Evolutionary conservation across 1,284 basidiomycete species (phyloP), one percentile per base, ranked within the genome.

Genomic region (Termitomyces sp.): DNA sequence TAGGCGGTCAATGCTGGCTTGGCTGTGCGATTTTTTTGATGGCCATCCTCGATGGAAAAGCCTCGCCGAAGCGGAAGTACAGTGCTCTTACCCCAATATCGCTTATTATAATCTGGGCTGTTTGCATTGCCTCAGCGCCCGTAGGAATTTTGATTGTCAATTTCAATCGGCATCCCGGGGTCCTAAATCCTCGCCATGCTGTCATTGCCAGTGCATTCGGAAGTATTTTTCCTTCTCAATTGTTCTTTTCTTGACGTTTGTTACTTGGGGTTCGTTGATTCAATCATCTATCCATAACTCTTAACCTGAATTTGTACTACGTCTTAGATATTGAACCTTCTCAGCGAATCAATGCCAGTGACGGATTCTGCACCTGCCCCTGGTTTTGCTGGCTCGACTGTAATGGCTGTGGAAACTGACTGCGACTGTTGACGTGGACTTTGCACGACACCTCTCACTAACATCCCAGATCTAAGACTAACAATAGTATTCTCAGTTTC

Each of bases 401-500:
- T 51, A 49, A 46, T 28, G 56, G 51, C 47, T 53, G 50, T 53
- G 43, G 12, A 17, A 8, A 26, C 38, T 33, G 4, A 26, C 8
- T 24, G 28, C 19, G 10, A 31, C 10, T 5, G 3, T 19, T 40
- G 39, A 40, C 1, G 4, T 40, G 39, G 17, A 45, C 3, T 5
- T 28, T 28, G 43, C 28, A 26, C 17, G 9, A 7, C 31, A 24
- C 5, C 24, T 24, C 24, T 24, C 24, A 24, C 24, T 24, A 24
- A 24, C 5, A 24, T 12, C 12, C n/a, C 12, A 1, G 4, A 13
- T 24, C 19, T 3, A 17, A 28, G 42, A 7, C 15, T 9, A 28
- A n/a, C 43, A 6, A 9, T 8, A 30, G 15, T 15, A 7, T 34
- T n/a, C 31, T 34, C 13, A 28, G 13, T n/a, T 24, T 47, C 34